These are phyloP conservation scores for Herpetospermum pedunculosum DNA, from an alignment of 306 rosid genomes.

Conservation along the genomic window DNA sequence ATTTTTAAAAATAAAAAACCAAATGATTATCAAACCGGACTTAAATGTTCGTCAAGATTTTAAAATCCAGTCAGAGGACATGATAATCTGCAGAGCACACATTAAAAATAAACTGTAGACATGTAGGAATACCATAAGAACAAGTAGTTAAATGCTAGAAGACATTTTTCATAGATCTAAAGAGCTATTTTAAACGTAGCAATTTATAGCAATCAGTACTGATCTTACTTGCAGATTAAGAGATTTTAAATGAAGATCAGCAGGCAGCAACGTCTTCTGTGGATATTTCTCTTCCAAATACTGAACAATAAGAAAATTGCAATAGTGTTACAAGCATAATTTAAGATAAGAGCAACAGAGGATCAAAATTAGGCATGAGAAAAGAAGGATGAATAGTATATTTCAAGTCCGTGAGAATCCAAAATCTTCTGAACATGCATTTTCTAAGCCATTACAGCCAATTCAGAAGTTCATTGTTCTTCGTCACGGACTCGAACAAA, in stretches of 20 bases:
- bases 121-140: not conserved
- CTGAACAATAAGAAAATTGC: slow-evolving; percentile 10
- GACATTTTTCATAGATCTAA: not conserved
- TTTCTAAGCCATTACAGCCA: not conserved
- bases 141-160: not conserved
- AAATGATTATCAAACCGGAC: too few species aligned
- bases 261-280: slow-evolving; percentile 26
- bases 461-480: slow-evolving; percentile 4
- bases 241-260: slow-evolving; percentile 31
- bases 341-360: not conserved
- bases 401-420: not conserved
- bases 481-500: not conserved
- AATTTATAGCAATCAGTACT: not conserved
- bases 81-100: not conserved
- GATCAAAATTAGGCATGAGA: not conserved
- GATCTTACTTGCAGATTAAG: slow-evolving; percentile 35
- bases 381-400: not conserved
- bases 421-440: not conserved
- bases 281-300: slow-evolving; percentile 40
- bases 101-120: not conserved
- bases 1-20: too few species aligned
- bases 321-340: not conserved
- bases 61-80: not conserved
- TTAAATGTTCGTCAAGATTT: not conserved
- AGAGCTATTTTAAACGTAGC: not conserved